Evolutionary conservation across 78 protist genomes (phyloP), one percentile per base, ranked within the genome.

Genomic region (Dictyostelium citrinum): DNA sequence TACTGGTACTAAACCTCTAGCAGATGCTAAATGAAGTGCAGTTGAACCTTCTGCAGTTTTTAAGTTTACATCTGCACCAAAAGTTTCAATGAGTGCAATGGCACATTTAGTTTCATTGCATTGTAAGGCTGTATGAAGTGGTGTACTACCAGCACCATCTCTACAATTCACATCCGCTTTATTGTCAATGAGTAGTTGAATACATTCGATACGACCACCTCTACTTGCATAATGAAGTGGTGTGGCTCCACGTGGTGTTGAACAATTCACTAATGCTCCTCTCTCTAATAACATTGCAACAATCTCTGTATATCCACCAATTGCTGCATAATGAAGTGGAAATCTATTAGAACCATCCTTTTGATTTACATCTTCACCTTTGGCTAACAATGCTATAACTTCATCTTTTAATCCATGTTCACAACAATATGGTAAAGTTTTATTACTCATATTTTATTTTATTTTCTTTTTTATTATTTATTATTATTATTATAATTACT

Each of bases 221-320:
- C 93, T 58, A 31, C 81, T 22, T 27, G 86, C 85, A 78, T 88
- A 88, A 31, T 88, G 93, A 7, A 88, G 51, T 35, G 93, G 93
- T 29, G 85, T 88, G 5, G 93, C 93, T 33, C 93, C 93, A 46
- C 85, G 84, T 45, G 55, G 41, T 6, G 93, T 88, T n/a, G 35
- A 24, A 46, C 85, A 88, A 49, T 88, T 78, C 24, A 88, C 85
- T 7, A 77, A 31, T 22, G 93, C 84, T 20, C 85, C 85, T 7
- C 46, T 67, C 20, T 61, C 29, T n/a, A 88, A 46, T 20, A 88
- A 35, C 37, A 88, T 17, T 64, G 93, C 93, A 11, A 88, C 93
- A 7, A 88, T 88, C 14, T 78, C 85, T 45, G 58, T 78, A 20
- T 72, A 72, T 49, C 93, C 93, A 20, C 64, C 45, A 60, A 88